Percentiles rank a stretch among this genome's conserved stretches.
Evolutionary conservation across 495 filamentous ascomycete genomes (phyloP).

Genomic region (Xylaria grammica): DNA sequence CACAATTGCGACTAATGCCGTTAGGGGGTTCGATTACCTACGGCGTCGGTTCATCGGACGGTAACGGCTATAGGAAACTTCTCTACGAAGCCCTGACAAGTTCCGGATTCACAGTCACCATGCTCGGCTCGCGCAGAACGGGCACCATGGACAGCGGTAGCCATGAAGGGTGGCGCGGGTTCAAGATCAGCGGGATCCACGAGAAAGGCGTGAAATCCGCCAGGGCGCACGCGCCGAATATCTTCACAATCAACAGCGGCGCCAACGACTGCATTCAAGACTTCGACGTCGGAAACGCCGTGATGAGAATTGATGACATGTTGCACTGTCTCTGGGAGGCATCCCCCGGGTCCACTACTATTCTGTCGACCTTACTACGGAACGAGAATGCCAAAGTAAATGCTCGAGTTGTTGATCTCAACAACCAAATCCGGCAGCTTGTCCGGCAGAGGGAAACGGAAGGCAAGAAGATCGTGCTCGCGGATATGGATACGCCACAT

Average conservation of each 20-base stretch:
- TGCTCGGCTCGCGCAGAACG: neutral
- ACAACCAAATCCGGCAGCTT: neutral
- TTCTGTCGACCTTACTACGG: neutral
- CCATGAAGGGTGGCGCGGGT: neutral
- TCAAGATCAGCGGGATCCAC: neutral
- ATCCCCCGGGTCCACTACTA: neutral
- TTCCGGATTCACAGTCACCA: neutral
- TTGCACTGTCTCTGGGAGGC: neutral
- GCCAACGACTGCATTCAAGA: neutral
- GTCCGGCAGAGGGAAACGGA: no score
- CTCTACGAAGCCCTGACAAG: neutral
- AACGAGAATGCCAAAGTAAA: neutral
- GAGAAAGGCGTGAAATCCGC: neutral
- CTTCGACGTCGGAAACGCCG: neutral
- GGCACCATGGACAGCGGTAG: neutral
- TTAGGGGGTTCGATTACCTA: neutral
- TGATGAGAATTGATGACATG: neutral
- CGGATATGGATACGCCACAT: conserved; percentile 51
- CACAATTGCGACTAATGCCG: neutral
- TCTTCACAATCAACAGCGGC: neutral
- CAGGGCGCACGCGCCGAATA: neutral
- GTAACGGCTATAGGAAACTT: neutral
- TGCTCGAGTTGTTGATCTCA: neutral
- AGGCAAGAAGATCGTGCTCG: conserved; percentile 47
- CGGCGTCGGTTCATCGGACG: neutral